phyloP scores from a whole-genome alignment of 2,329 filamentous ascomycete species.

The Colletotrichum plurivorum region DNA sequence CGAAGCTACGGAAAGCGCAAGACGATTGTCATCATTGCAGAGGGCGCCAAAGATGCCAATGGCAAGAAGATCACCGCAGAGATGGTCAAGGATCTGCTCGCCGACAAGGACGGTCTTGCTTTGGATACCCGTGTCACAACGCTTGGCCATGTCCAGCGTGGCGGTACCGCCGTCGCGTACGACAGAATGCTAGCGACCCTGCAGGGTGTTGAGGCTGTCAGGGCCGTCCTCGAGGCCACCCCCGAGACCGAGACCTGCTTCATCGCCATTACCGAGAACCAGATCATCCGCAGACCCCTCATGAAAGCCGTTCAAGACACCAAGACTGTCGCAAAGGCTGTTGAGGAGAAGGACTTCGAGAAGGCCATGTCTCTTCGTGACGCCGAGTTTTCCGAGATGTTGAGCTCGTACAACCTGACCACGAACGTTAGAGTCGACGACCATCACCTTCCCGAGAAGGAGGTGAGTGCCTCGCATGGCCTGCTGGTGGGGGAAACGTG shows the following conservation, averaged over 20 bases:
- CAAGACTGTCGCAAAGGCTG: conserved; percentile 85
- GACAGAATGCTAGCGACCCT: conserved; percentile 94
- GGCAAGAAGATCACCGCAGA: conserved; percentile 86
- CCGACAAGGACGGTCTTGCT: conserved; percentile 79
- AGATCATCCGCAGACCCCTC: conserved; percentile 91
- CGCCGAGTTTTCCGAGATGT: conserved; percentile 94
- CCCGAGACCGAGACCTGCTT: conserved; percentile 93
- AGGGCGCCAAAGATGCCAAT: conserved; percentile 89
- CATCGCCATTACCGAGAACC: conserved; percentile 97
- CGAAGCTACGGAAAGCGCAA: conserved; percentile 92
- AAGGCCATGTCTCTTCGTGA: conserved; percentile 90
- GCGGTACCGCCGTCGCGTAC: conserved; percentile 92
- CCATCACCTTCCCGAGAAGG: conserved; percentile 76
- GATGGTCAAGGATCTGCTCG: conserved; percentile 91
- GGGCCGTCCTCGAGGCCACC: conserved; percentile 89
- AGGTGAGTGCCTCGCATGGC: conserved; percentile 65
- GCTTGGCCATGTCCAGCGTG: conserved; percentile 96
- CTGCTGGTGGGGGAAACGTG: conserved; percentile 2
- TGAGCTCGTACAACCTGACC: conserved; percentile 90
- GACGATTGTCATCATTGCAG: conserved; percentile 97
- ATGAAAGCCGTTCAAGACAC: conserved; percentile 92
- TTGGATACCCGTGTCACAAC: conserved; percentile 96
- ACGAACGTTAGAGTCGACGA: conserved; percentile 83
- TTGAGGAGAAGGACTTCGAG: conserved; percentile 88
- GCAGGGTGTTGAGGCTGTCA: conserved; percentile 94